These are phyloP conservation scores for Fistulinella prunicolor DNA, from an alignment of 768 basidiomycete genomes.

Conservation along the genomic window DNA sequence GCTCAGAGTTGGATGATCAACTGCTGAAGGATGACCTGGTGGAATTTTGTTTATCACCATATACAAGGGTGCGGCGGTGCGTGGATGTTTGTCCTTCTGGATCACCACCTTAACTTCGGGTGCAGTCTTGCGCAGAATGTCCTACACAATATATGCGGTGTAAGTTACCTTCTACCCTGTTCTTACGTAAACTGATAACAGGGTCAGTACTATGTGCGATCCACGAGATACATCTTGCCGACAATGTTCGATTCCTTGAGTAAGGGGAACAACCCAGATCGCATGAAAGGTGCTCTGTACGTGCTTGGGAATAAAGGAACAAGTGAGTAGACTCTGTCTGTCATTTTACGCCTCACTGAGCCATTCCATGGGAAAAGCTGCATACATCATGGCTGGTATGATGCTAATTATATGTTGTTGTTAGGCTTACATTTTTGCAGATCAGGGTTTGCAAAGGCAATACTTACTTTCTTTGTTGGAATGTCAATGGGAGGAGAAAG, in stretches of 20 bases:
- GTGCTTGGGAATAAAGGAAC: slow-evolving; percentile 71
- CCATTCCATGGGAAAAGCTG: slow-evolving; percentile 38
- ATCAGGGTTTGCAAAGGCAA: slow-evolving; percentile 51
- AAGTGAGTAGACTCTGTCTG: slow-evolving; percentile 38
- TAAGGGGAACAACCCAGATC: slow-evolving; percentile 82
- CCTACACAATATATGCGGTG: slow-evolving; percentile 60
- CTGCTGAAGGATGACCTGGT: slow-evolving; percentile 60
- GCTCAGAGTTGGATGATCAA: slow-evolving; percentile 70
- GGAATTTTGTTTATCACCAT: slow-evolving; percentile 75
- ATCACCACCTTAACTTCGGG: slow-evolving; percentile 2
- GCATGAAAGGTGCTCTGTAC: slow-evolving; percentile 94
- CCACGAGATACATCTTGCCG: slow-evolving; percentile 64
- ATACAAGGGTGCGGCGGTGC: slow-evolving; percentile 74
- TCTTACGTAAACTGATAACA: slow-evolving; percentile 8
- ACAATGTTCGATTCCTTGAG: slow-evolving; percentile 56
- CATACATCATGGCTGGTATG: slow-evolving; percentile 68
- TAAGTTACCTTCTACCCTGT: slow-evolving; percentile 34
- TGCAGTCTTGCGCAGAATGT: slow-evolving; percentile 66
- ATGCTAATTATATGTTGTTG: slow-evolving; percentile 2
- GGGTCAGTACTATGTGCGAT: slow-evolving; percentile 63
- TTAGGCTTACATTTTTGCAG: slow-evolving; percentile 33
- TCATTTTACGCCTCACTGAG: slow-evolving; percentile 2
- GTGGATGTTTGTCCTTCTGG: slow-evolving; percentile 11
- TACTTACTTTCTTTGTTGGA: slow-evolving; percentile 65
- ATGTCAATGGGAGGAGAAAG: slow-evolving; percentile 87